Evolutionary conservation across 2,329 filamentous ascomycete genomes (phyloP), one percentile per base, ranked within the genome.

Genomic region (Fusarium equiseti): DNA sequence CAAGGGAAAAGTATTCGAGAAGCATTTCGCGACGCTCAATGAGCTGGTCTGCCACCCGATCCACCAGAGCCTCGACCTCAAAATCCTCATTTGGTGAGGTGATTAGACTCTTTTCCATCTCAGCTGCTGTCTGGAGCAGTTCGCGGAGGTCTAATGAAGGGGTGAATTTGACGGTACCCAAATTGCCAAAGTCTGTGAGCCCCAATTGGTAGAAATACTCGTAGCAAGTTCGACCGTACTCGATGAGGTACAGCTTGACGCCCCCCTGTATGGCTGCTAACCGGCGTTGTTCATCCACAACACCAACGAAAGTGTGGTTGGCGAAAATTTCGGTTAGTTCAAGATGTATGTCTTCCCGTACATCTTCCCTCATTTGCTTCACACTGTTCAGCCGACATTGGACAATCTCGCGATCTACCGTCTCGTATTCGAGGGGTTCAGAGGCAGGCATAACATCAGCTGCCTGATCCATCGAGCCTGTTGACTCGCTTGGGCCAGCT

Each of bases 161-260:
- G 51, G 90, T 88, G 75, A 99, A 94, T 13, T 88, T 89, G 63
- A 99, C 94, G 24, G 85, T 81, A 5, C 96, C 96, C 76, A 97
- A 98, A 78, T 99, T 99, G 3, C 92, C 94, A 81, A 99, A 99
- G 77, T 99, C 94, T 0, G 94, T 97, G 38, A 99, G 87, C 0
- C 94, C 95, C 22, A 98, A 83, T 81, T 99, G 96, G 82, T 99
- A 99, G 79, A 98, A 97, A 79, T 95, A 97, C 75, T 98, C 95
- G 67, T 90, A 92, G 78, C 90, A 92, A 2, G 92, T 83, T 78
- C 95, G 90, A 13, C 94, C 96, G 77, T 99, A 99, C 80, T 99
- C 96, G 55, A 99, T 86, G 24, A 99, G 88, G 79, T 92, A 98
- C 10, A 99, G 87, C 78, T 95, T 97, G 11, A 98, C 92, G 16